Evolutionary conservation across 805 yeast genomes (phyloP).

Genomic region (Maudiozyma serrabonitensis): DNA sequence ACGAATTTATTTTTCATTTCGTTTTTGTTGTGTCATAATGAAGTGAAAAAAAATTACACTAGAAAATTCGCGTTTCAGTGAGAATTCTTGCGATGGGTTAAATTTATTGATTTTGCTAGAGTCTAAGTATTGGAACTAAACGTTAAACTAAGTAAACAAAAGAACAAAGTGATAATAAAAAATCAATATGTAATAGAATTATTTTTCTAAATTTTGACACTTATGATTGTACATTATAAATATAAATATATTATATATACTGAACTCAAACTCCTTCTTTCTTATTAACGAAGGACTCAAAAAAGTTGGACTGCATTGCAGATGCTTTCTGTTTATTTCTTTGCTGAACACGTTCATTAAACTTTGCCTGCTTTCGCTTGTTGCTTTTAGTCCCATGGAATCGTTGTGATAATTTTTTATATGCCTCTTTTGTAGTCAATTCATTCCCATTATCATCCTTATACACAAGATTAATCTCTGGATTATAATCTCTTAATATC

Average conservation of each 20-base stretch:
- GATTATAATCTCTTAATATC: constrained; percentile 32
- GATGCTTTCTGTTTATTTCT: constrained; percentile 9
- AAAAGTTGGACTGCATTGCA: background rate
- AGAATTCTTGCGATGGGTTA: background rate
- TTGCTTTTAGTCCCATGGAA: constrained; percentile 53
- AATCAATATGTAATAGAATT: background rate
- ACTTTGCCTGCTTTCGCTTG: constrained; percentile 17
- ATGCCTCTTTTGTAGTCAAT: constrained; percentile 60
- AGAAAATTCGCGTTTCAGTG: background rate
- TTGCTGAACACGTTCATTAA: constrained; percentile 14
- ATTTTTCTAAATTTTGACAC: no score
- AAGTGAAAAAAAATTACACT: no score
- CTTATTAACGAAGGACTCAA: background rate
- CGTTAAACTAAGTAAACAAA: background rate
- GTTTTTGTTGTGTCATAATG: no score
- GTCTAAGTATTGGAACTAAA: background rate
- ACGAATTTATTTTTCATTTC: no score
- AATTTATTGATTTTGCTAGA: background rate
- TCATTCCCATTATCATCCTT: constrained; percentile 54
- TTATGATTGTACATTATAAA: no score
- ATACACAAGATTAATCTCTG: constrained; percentile 42
- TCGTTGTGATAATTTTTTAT: constrained; percentile 62
- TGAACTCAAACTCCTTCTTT: no score
- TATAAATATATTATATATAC: no score
- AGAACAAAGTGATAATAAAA: background rate